Conservation (phyloP, 768 basidiomycete species). For the Suillus variegatus region DNA sequence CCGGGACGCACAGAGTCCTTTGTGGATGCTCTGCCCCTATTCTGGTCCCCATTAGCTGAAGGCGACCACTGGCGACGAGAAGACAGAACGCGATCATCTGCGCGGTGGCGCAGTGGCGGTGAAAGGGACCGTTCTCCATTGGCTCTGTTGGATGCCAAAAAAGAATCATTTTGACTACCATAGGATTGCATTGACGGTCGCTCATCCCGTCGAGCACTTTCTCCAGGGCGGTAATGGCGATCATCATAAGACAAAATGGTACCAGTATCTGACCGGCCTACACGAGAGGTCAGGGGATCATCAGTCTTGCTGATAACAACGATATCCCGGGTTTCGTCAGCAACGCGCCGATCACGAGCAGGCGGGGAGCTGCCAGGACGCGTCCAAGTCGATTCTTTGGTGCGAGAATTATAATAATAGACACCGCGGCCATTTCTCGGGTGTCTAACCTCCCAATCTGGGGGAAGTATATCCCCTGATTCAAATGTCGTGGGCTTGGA, state of each 20-base stretch:
- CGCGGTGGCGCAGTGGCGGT: slow-evolving; percentile 26
- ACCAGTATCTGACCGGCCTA: slow-evolving; percentile 29
- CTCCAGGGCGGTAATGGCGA: slow-evolving; percentile 64
- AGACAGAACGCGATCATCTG: slow-evolving; percentile 22
- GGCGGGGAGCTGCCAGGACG: slow-evolving; percentile 41
- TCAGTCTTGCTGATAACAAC: slow-evolving; percentile 24
- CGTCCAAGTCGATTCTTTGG: slow-evolving; percentile 59
- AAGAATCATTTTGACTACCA: slow-evolving; percentile 21
- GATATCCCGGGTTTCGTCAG: slow-evolving; percentile 29
- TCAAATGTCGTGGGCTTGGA: slow-evolving; percentile 28
- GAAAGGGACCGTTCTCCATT: slow-evolving; percentile 21
- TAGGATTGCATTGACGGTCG: slow-evolving; percentile 22
- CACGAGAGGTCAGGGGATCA: slow-evolving; percentile 24
- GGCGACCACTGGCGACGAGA: slow-evolving; percentile 27
- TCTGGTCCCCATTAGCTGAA: slow-evolving; percentile 22
- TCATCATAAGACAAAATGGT: slow-evolving; percentile 53
- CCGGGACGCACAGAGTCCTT: background rate
- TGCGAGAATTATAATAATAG: slow-evolving; percentile 62
- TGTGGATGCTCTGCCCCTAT: slow-evolving; percentile 10
- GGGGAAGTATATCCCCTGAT: slow-evolving; percentile 43
- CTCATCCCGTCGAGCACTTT: slow-evolving; percentile 30
- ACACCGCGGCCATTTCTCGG: slow-evolving; percentile 48
- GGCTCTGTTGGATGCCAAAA: slow-evolving; percentile 24
- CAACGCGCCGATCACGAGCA: slow-evolving; percentile 23
- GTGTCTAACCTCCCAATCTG: slow-evolving; percentile 61